Evolutionary conservation across 108 stramenopile species (phyloP).

Genomic region (Aurantiochytrium sp.): DNA sequence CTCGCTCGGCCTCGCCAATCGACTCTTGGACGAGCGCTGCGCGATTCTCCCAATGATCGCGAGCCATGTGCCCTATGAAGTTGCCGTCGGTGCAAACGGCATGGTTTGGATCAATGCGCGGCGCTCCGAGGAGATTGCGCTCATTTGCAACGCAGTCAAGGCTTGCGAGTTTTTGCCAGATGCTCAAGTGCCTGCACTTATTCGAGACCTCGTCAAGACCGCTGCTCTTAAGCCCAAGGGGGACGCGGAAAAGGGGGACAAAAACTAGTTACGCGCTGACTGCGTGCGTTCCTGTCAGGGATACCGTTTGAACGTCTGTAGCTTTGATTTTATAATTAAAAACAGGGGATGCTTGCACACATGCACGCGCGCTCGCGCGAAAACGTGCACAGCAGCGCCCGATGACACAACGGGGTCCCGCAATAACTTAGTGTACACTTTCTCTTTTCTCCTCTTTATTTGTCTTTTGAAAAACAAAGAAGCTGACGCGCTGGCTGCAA

Average conservation of each 20-base stretch:
- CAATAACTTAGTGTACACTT: too few species aligned
- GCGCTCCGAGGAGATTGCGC: background rate
- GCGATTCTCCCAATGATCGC: background rate
- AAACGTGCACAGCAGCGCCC: too few species aligned
- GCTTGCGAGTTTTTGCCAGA: background rate
- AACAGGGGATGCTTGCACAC: background rate
- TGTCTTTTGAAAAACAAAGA: background rate
- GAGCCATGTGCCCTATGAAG: background rate
- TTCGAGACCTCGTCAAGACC: background rate
- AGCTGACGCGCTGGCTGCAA: background rate
- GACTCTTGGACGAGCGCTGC: background rate
- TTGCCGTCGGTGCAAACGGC: constrained; percentile 18
- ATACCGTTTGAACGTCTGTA: too few species aligned
- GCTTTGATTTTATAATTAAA: background rate
- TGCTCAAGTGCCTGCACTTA: background rate
- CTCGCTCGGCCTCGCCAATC: background rate
- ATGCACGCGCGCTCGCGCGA: background rate
- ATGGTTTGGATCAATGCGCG: constrained; percentile 9
- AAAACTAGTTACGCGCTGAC: too few species aligned
- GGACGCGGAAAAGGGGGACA: background rate
- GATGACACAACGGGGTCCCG: too few species aligned
- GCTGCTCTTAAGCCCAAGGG: background rate
- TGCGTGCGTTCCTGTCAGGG: too few species aligned
- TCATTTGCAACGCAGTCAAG: background rate
- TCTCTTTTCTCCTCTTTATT: background rate